Conservation (phyloP, 2,329 filamentous ascomycete genomes). For the Fusarium buharicum region DNA sequence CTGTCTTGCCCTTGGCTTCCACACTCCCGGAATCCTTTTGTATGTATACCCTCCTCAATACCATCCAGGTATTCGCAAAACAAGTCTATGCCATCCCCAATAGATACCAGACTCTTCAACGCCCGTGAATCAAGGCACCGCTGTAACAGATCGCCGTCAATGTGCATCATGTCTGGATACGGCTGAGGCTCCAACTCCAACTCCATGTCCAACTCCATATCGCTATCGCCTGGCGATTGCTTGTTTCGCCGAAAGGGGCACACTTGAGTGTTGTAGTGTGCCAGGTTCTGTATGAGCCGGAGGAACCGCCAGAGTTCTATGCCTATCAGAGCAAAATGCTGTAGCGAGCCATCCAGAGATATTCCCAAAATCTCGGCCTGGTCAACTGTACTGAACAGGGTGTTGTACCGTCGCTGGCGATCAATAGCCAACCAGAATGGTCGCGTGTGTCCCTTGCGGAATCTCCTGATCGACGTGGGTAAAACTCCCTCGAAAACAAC, state of each 20-base stretch:
- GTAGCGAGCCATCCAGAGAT: constrained; percentile 74
- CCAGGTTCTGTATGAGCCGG: constrained; percentile 77
- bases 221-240: constrained; percentile 9
- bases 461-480: constrained; percentile 65
- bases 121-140: constrained; percentile 61
- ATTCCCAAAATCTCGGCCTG: constrained; percentile 70
- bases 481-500: constrained; percentile 67
- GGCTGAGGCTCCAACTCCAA: constrained; percentile 49
- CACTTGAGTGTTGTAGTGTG: constrained; percentile 57
- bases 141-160: constrained; percentile 73
- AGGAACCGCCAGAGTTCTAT: constrained; percentile 74
- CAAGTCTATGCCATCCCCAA: constrained; percentile 49
- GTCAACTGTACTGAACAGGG: constrained; percentile 55
- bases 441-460: constrained; percentile 64
- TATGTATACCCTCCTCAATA: constrained; percentile 59
- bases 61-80: constrained; percentile 62
- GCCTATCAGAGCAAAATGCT: constrained; percentile 74
- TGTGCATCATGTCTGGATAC: constrained; percentile 65
- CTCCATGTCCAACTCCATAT: constrained; percentile 35
- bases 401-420: constrained; percentile 54
- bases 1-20: constrained; percentile 36
- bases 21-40: constrained; percentile 47
- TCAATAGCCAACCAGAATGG: constrained; percentile 59
- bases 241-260: constrained; percentile 58
- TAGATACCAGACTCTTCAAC: constrained; percentile 56